A percentile compares a stretch with the other conserved stretches of the same genome.
Conservation (phyloP, 2,329 filamentous ascomycete species). For the Paraphaeosphaeria minitans region DNA sequence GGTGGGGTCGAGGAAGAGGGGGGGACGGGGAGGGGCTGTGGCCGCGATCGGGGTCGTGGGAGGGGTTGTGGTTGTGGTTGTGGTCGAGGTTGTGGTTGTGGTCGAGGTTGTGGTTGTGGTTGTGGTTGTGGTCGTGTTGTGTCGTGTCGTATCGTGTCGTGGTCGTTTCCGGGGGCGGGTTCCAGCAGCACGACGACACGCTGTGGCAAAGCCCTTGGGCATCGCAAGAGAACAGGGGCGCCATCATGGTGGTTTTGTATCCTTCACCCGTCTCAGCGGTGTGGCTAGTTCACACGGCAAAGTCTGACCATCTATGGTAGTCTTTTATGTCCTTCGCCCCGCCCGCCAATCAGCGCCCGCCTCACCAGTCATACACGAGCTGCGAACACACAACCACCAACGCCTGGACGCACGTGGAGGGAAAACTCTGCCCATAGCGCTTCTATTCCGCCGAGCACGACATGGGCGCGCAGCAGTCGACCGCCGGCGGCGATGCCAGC, state of each 20-base stretch:
- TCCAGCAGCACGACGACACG: no score
- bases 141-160: no score
- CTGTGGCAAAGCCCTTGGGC: neutral
- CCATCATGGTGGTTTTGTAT: constrained; percentile 3
- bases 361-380: constrained; percentile 17
- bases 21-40: no score
- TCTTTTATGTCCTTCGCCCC: no score
- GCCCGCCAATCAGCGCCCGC: constrained; percentile 7
- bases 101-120: no score
- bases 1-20: no score
- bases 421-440: constrained; percentile 17
- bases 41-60: no score
- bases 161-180: neutral
- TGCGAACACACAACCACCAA: constrained; percentile 3
- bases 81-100: no score
- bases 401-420: constrained; percentile 14
- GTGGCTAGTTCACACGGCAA: constrained; percentile 4
- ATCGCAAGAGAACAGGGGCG: neutral
- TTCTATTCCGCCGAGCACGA: constrained; percentile 13
- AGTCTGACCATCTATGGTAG: no score
- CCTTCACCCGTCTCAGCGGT: neutral
- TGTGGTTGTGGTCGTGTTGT: no score
- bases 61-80: no score
- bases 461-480: constrained; percentile 57
- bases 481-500: constrained; percentile 29